These are phyloP conservation scores for Penicillium sp. DNA, from an alignment of 2,329 filamentous ascomycete species.

Conservation along the genomic window DNA sequence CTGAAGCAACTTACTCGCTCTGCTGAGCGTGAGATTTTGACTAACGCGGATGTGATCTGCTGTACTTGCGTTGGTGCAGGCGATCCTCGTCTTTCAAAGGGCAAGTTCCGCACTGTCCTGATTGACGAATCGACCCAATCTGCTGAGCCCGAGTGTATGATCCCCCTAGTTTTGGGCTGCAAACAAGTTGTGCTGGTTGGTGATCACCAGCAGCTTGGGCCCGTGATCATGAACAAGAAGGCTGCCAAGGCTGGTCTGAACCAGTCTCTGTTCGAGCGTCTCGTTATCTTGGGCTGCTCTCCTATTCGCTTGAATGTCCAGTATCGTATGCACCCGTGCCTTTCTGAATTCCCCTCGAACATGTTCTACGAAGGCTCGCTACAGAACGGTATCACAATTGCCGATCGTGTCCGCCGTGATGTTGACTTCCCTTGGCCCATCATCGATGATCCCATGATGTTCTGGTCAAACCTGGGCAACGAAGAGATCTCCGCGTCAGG, in stretches of 20 bases:
- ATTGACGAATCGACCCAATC: conserved; percentile 99
- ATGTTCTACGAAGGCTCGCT: conserved; percentile 99
- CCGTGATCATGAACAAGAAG: conserved; percentile 99
- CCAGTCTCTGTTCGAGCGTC: conserved; percentile 95
- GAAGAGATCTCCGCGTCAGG: conserved; percentile 98
- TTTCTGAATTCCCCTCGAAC: conserved; percentile 96
- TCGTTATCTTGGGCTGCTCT: conserved; percentile 84
- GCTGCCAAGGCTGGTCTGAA: conserved; percentile 96
- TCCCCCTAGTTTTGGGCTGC: conserved; percentile 91
- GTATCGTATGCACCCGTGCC: conserved; percentile 97
- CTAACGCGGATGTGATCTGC: conserved; percentile 95
- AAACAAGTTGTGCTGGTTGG: conserved; percentile 99
- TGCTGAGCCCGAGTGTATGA: conserved; percentile 98
- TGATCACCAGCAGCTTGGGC: conserved; percentile 95
- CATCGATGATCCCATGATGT: conserved; percentile 96
- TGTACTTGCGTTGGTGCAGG: conserved; percentile 98
- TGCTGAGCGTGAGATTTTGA: conserved; percentile 91
- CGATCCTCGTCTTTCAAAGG: conserved; percentile 89
- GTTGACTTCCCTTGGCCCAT: conserved; percentile 99
- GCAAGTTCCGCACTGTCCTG: conserved; percentile 96
- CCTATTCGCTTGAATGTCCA: conserved; percentile 95
- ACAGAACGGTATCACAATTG: conserved; percentile 91
- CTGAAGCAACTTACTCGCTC: conserved; percentile 93
- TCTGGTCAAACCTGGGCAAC: conserved; percentile 97
- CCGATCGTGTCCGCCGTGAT: conserved; percentile 82